Conservation (phyloP, 495 filamentous ascomycete species). For the Letharia lupina region DNA sequence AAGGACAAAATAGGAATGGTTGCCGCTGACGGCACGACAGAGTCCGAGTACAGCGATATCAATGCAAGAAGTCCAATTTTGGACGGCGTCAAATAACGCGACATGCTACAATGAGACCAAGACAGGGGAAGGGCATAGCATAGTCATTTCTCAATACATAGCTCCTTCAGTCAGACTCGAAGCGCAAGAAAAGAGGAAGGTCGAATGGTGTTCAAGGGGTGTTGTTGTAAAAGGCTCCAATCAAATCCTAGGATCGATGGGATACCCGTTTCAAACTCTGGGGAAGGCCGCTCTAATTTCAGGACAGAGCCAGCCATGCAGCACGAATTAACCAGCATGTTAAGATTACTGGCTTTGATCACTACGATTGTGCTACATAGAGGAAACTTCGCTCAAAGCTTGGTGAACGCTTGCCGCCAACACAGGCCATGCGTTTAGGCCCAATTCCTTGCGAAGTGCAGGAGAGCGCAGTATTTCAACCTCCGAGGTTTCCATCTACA, state of each 20-base stretch:
- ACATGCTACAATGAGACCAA: conserved; percentile 39
- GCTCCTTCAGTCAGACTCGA: too few species aligned
- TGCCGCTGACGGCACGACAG: conserved; percentile 61
- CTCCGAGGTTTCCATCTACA: background rate
- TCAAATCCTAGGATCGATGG: background rate
- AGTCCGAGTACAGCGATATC: conserved; percentile 69
- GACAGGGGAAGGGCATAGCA: background rate
- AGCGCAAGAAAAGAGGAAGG: background rate
- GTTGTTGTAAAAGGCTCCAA: background rate
- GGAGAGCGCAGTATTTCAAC: background rate
- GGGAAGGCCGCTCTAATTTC: background rate
- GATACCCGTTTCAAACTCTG: background rate
- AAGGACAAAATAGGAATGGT: conserved; percentile 82
- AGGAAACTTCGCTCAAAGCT: background rate
- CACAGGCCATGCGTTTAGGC: background rate
- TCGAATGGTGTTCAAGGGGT: background rate
- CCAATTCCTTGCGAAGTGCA: background rate
- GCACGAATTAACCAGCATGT: background rate
- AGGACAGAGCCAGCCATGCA: background rate
- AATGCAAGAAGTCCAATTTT: conserved; percentile 77
- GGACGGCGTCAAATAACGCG: conserved; percentile 74
- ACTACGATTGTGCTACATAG: background rate
- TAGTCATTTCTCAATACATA: background rate
- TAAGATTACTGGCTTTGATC: background rate
- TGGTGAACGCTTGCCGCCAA: background rate